Percentiles rank a stretch among this genome's conserved stretches.
These are phyloP conservation scores for Penicillium sp. DNA, from an alignment of 2,329 filamentous ascomycete species.

Conservation along the genomic window DNA sequence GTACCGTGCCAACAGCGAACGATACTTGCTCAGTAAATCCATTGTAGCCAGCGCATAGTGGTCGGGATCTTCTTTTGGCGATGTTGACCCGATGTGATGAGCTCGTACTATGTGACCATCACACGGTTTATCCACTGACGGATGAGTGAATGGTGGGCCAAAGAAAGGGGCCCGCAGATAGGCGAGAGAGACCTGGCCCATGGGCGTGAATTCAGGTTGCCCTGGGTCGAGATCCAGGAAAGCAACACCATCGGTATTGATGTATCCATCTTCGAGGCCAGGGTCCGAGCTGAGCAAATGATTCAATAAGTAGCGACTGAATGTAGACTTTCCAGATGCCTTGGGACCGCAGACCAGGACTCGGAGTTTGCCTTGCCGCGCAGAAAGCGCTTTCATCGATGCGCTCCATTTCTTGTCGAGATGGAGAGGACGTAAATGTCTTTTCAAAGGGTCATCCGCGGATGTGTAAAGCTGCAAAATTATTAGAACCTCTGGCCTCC, in stretches of 20 bases:
- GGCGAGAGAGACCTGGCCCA: slow-evolving; percentile 58
- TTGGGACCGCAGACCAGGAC: slow-evolving; percentile 57
- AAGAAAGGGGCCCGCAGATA: slow-evolving; percentile 52
- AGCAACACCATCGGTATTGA: slow-evolving; percentile 44
- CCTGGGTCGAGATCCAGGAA: slow-evolving; percentile 60
- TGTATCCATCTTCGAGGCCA: slow-evolving; percentile 28
- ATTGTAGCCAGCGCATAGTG: slow-evolving; percentile 55
- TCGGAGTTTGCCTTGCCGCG: slow-evolving; percentile 37
- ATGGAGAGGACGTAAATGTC: slow-evolving; percentile 44
- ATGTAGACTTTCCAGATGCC: slow-evolving; percentile 60
- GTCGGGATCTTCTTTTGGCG: slow-evolving; percentile 56
- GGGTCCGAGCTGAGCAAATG: slow-evolving; percentile 48
- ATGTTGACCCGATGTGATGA: slow-evolving; percentile 54
- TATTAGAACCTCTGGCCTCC: slow-evolving; percentile 14
- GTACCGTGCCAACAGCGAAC: slow-evolving; percentile 39
- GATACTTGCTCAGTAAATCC: slow-evolving; percentile 53
- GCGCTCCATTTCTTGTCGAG: slow-evolving; percentile 45
- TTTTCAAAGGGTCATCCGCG: slow-evolving; percentile 42
- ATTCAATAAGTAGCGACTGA: slow-evolving; percentile 56
- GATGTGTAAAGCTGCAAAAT: slow-evolving; percentile 40
- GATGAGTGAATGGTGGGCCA: slow-evolving; percentile 58
- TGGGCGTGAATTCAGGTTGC: slow-evolving; percentile 59
- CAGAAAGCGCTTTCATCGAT: slow-evolving; percentile 45
- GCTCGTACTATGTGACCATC: slow-evolving; percentile 46
- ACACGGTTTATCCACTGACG: slow-evolving; percentile 35